Percentiles rank a stretch among this genome's conserved stretches.
These are phyloP conservation scores for Rubia peregrina DNA, from an alignment of 305 asterid species.

Conservation along the genomic window DNA sequence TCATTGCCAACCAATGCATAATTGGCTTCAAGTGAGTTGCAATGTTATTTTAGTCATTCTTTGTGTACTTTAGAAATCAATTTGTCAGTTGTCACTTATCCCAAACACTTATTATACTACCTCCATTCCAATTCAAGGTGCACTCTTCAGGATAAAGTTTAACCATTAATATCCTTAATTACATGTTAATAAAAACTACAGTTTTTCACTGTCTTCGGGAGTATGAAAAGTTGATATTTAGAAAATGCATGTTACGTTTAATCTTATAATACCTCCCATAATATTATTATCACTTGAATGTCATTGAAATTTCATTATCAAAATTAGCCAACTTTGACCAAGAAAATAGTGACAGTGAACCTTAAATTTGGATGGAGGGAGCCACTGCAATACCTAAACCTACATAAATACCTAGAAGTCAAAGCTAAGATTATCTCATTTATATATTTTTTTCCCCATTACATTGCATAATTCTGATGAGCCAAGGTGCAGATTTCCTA, in stretches of 20 bases:
- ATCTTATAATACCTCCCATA: too few relatives aligned
- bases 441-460: not conserved
- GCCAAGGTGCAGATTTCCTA: not conserved
- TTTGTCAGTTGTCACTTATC: not conserved
- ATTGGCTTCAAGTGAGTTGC: not conserved
- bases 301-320: not conserved
- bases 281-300: not conserved
- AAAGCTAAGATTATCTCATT: too few relatives aligned
- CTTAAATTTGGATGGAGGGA: not conserved
- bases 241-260: not conserved
- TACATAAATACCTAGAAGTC: constrained; percentile 3
- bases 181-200: too few relatives aligned
- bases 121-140: not conserved
- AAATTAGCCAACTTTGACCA: not conserved
- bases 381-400: not conserved
- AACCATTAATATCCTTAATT: too few relatives aligned
- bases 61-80: not conserved
- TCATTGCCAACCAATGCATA: not conserved
- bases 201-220: not conserved
- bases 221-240: not conserved
- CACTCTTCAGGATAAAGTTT: not conserved
- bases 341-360: not conserved
- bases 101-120: not conserved
- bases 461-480: not conserved
- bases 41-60: not conserved